A percentile compares a stretch with the other conserved stretches of the same genome.
These are phyloP conservation scores for Fagopyrum homotropicum DNA, from an alignment of 148 eudicot genomes.

Conservation along the genomic window DNA sequence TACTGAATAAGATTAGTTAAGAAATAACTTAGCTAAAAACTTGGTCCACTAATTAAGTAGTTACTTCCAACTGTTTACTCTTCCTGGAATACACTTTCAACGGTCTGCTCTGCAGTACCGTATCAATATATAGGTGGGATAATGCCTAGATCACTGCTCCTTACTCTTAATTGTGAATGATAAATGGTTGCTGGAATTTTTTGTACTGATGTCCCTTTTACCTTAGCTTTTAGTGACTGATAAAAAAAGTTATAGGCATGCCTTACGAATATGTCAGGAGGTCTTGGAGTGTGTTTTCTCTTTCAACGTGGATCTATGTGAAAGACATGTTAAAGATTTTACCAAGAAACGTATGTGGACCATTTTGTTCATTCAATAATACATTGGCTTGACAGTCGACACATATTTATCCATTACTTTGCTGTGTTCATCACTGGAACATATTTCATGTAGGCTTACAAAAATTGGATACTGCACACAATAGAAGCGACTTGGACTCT, in stretches of 20 bases:
- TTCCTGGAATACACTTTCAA: no score
- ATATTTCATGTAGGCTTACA: conserved; percentile 45
- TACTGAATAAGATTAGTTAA: no score
- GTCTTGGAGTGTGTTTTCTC: background rate
- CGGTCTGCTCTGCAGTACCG: no score
- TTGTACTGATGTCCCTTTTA: background rate
- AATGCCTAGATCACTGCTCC: background rate
- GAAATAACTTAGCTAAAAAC: no score
- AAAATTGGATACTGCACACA: conserved; percentile 64
- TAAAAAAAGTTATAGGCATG: background rate
- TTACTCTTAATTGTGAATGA: background rate
- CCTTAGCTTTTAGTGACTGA: background rate
- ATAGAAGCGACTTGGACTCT: conserved; percentile 77
- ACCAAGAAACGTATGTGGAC: background rate
- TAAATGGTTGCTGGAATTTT: background rate
- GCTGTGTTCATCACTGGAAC: background rate
- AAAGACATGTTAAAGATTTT: background rate
- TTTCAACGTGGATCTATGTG: background rate
- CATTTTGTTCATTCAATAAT: background rate
- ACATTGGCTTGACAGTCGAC: no score
- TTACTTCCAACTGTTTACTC: no score
- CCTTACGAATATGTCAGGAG: background rate
- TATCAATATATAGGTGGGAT: background rate
- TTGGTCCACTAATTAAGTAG: no score
- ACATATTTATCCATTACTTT: background rate